Evolutionary conservation across 1,139 yeast genomes (phyloP).

Genomic region (Sugiyamaella paludigena): DNA sequence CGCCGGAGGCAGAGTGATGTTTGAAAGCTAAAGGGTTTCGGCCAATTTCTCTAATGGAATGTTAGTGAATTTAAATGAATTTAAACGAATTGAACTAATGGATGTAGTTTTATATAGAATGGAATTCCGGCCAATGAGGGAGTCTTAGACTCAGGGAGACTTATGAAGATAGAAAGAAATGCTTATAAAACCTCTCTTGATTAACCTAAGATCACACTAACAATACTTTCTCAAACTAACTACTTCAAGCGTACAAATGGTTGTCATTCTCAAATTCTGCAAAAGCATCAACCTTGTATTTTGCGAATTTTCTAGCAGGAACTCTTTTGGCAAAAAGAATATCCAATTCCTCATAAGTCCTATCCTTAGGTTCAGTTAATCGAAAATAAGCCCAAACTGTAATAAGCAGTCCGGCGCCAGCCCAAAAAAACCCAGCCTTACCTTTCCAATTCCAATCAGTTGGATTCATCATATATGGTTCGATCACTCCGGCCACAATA

Average conservation of each 20-base stretch:
- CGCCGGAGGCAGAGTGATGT: too few relatives aligned
- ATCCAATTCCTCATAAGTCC: conserved; percentile 50
- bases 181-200: too few relatives aligned
- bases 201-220: too few relatives aligned
- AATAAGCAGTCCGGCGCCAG: conserved; percentile 44
- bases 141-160: too few relatives aligned
- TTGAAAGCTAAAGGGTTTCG: too few relatives aligned
- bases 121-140: too few relatives aligned
- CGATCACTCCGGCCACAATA: conserved; percentile 46
- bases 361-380: conserved; percentile 52
- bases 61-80: too few relatives aligned
- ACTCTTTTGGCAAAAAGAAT: conserved; percentile 26
- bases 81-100: too few relatives aligned
- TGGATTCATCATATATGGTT: conserved; percentile 61
- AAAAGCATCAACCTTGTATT: conserved; percentile 12
- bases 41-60: too few relatives aligned
- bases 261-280: neutral
- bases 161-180: too few relatives aligned
- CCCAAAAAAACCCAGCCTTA: conserved; percentile 59
- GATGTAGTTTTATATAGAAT: too few relatives aligned
- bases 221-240: too few relatives aligned
- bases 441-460: conserved; percentile 58
- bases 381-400: conserved; percentile 48
- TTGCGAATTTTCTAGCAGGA: conserved; percentile 21
- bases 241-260: neutral